phyloP scores from a whole-genome alignment of 306 rosid genomes.

The Cucurbita moschata region DNA sequence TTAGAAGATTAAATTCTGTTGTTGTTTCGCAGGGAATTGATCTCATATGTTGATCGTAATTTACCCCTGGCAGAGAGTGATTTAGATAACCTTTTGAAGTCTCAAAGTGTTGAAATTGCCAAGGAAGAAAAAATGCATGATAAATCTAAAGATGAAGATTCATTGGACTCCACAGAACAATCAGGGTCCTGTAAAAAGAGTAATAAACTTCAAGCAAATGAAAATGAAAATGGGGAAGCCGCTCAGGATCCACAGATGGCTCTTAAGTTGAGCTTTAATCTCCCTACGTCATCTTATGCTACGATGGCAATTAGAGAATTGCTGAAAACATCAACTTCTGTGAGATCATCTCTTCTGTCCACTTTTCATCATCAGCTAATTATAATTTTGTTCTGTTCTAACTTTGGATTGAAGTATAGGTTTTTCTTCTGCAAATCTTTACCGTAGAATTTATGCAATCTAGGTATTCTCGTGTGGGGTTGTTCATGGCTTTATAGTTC shows the following conservation, averaged over 20 bases:
- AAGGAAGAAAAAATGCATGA: constrained; percentile 14
- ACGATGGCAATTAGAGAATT: constrained; percentile 97
- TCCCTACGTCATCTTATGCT: constrained; percentile 88
- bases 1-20: constrained; percentile 10
- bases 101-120: constrained; percentile 15
- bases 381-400: background rate
- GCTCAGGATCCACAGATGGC: constrained; percentile 54
- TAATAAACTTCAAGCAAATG: constrained; percentile 12
- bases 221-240: constrained; percentile 10
- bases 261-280: constrained; percentile 72
- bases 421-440: background rate
- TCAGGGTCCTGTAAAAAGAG: constrained; percentile 24
- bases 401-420: background rate
- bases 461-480: background rate
- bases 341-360: constrained; percentile 24
- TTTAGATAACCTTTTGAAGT: constrained; percentile 45
- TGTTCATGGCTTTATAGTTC: background rate
- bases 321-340: constrained; percentile 89
- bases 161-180: constrained; percentile 14
- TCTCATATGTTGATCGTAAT: constrained; percentile 46
- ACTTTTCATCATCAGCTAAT: background rate
- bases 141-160: constrained; percentile 22
- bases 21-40: constrained; percentile 53
- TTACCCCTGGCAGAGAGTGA: constrained; percentile 70
- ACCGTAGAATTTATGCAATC: background rate